A percentile compares a stretch with the other conserved stretches of the same genome.
phyloP scores from a whole-genome alignment of 2,329 filamentous ascomycete species.

The Aureobasidium namibiae region DNA sequence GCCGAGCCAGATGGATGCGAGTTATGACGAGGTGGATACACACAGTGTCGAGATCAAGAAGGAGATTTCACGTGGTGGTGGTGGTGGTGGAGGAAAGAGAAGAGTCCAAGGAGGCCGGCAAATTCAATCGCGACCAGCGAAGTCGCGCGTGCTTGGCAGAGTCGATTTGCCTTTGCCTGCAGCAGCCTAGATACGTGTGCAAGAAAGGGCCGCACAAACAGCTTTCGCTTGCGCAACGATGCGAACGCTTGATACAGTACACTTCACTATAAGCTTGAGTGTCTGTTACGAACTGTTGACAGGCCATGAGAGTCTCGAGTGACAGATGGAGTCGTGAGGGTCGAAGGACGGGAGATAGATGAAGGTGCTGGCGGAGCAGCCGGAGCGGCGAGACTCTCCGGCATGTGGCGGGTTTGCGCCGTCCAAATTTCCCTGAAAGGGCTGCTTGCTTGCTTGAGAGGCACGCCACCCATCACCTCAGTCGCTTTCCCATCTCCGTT shows the following conservation, averaged over 20 bases:
- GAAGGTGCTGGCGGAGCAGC: not conserved
- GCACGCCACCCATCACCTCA: slow-evolving; percentile 8
- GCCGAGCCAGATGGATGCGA: not conserved
- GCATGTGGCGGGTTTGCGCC: not conserved
- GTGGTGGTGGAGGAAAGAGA: no score
- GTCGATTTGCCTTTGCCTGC: not conserved
- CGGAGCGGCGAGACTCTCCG: not conserved
- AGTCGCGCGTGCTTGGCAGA: not conserved
- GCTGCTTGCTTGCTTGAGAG: not conserved
- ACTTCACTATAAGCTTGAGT: not conserved
- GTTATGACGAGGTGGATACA: not conserved
- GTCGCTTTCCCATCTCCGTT: not conserved
- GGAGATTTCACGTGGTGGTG: not conserved
- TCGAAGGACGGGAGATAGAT: not conserved
- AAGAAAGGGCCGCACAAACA: not conserved
- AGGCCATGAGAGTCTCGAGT: not conserved
- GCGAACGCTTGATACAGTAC: not conserved
- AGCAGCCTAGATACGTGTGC: not conserved
- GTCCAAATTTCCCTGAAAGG: slow-evolving; percentile 2
- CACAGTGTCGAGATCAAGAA: not conserved
- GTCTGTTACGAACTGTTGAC: not conserved
- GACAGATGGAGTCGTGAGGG: not conserved
- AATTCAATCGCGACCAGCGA: not conserved
- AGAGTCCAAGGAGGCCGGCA: not conserved
- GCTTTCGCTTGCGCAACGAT: not conserved